Base-by-base conservation (phyloP, 176 grass and related monocot species). In the Poa pratensis region DNA sequence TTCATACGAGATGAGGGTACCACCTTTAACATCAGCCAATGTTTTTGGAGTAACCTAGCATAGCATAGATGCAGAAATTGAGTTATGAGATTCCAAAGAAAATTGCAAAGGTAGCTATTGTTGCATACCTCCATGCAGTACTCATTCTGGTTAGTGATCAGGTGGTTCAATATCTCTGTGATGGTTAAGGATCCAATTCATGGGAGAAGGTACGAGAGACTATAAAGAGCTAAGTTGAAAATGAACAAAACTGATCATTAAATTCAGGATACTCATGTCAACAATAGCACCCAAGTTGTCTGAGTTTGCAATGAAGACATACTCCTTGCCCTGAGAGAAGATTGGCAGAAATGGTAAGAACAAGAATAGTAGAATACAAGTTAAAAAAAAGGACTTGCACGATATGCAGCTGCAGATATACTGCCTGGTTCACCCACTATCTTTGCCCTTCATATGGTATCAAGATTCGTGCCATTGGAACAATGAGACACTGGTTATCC, bases 71-170 rank as follows among this genome's bases (percentile, higher is more conserved):
- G 76, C n/a, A 92, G 35, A 37, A 55, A 28, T 69, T 59, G 1
- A 77, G 24, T 70, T 72, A 22, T 46, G 58, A 37, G 63, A 43
- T 86, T 73, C 35, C 40, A 81, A 69, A 85, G 45, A 37, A 69
- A 87, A 81, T 19, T 57, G 45, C 6, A 76, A 80, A 58, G 60
- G 9, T 28, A 75, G 19, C 48, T 57, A 54, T 24, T 86, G 73
- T 73, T 75, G n/a, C 34, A 77, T 94, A 97, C 95, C 93, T 99
- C 96, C 93, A 98, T 96, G 83, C 96, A 99, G 59, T 99, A 96
- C 68, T 96, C 94, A 45, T 99, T 99, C 87, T 99, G 87, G 88
- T 94, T 94, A 64, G 60, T 83, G 82, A 96, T 91, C 75, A 99
- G 84, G 87, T 94, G 97, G 86, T 89, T 96, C 68, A 99, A 77